Percentiles rank a stretch among this genome's conserved stretches.
These are phyloP conservation scores for Salix arbutifolia DNA, from an alignment of 345 rosid genomes.

Conservation along the genomic window DNA sequence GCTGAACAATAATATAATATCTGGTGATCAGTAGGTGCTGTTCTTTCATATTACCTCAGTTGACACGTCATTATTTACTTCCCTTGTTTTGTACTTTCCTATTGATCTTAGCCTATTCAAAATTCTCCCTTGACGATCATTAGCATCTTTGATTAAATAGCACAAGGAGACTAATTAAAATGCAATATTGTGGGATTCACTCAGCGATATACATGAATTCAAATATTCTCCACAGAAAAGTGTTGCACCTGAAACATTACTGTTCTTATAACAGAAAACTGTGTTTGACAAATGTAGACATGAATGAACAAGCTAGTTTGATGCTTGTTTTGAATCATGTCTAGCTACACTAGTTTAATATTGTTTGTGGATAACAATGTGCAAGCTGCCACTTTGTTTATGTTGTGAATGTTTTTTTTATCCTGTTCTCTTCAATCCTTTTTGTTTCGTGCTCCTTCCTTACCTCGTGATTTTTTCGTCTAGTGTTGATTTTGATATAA, in stretches of 20 bases:
- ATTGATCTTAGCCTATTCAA: not conserved
- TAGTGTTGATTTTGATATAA: constrained; percentile 13
- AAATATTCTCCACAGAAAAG: not conserved
- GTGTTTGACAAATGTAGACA: not conserved
- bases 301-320: not conserved
- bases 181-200: not conserved
- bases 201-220: not conserved
- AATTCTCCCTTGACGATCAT: not conserved
- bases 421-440: not conserved
- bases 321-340: not conserved
- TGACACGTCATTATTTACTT: not conserved
- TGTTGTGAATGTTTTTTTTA: not conserved
- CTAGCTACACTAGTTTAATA: not conserved
- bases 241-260: not conserved
- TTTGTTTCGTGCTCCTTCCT: not conserved
- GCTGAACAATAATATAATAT: not conserved
- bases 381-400: not conserved
- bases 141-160: not conserved
- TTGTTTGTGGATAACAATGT: not conserved
- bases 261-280: not conserved
- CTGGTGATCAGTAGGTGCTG: not conserved
- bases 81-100: not conserved
- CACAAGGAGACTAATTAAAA: not conserved
- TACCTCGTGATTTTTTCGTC: not conserved
- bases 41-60: not conserved